Evolutionary conservation across 1,139 yeast species (phyloP).

Genomic region (Pichia sp.): DNA sequence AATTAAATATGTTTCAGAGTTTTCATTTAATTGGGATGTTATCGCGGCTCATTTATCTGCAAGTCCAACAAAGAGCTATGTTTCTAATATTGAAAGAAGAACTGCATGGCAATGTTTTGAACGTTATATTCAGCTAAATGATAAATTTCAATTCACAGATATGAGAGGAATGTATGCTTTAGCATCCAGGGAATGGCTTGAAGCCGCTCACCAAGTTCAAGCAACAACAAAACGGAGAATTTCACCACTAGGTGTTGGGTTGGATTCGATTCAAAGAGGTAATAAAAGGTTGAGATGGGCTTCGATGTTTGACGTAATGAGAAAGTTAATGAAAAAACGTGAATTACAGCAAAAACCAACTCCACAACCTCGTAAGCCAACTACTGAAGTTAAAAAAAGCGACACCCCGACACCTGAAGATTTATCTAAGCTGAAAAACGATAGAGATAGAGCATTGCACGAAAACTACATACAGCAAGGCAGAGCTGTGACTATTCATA

Average conservation of each 20-base stretch:
- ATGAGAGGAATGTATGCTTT: constrained; percentile 83
- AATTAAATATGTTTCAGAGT: constrained; percentile 77
- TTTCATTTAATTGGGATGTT: constrained; percentile 88
- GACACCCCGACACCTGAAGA: constrained; percentile 75
- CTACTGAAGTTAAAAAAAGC: constrained; percentile 28
- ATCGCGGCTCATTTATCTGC: constrained; percentile 75
- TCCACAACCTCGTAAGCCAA: constrained; percentile 32
- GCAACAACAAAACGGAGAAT: constrained; percentile 81
- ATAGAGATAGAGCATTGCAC: constrained; percentile 77
- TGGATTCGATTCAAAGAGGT: constrained; percentile 88
- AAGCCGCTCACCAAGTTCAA: constrained; percentile 83
- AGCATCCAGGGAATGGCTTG: constrained; percentile 86
- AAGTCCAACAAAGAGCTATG: constrained; percentile 58
- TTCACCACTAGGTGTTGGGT: constrained; percentile 86
- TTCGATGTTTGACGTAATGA: constrained; percentile 91
- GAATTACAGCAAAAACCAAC: constrained; percentile 61
- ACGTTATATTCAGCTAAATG: constrained; percentile 87
- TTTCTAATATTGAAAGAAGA: constrained; percentile 85
- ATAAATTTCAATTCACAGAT: constrained; percentile 75
- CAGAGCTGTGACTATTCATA: constrained; percentile 16
- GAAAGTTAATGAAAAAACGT: constrained; percentile 83
- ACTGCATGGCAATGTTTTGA: constrained; percentile 99
- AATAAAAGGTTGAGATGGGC: constrained; percentile 90
- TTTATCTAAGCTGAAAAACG: constrained; percentile 70
- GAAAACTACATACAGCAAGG: constrained; percentile 45